Evolutionary conservation across 257 asterid species (phyloP).

Genomic region (Capsicum chinense): DNA sequence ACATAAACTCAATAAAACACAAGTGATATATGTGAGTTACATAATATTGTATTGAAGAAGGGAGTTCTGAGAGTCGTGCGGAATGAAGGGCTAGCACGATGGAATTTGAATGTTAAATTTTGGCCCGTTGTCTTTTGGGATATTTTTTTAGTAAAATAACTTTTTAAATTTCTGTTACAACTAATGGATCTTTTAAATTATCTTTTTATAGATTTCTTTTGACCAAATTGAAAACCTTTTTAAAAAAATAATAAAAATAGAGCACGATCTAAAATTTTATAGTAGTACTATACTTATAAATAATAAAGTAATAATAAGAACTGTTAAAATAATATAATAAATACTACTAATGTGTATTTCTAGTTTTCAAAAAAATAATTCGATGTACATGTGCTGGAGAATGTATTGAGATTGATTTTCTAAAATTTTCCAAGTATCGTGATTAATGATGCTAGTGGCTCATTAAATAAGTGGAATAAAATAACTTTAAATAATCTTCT

Average conservation of each 20-base stretch:
- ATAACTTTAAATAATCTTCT: not conserved
- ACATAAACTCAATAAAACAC: not conserved
- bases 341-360: not conserved
- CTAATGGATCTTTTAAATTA: too few species aligned
- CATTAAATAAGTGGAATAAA: not conserved
- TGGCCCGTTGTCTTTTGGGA: too few species aligned
- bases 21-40: not conserved
- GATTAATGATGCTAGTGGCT: slow-evolving; percentile 48
- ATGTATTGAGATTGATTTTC: slow-evolving; percentile 39
- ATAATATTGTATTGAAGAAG: not conserved
- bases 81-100: not conserved
- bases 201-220: not conserved
- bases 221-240: too few species aligned
- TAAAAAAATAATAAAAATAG: too few species aligned
- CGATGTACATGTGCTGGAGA: slow-evolving; percentile 28
- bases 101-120: not conserved
- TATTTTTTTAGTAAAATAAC: too few species aligned
- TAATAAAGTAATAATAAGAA: not conserved
- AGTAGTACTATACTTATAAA: too few species aligned
- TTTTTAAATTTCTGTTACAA: too few species aligned
- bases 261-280: too few species aligned
- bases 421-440: slow-evolving; percentile 30
- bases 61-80: not conserved
- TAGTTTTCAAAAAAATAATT: not conserved
- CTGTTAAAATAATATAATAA: not conserved